Percentiles rank a stretch among this genome's conserved stretches.
phyloP scores from a whole-genome alignment of 371 early-diverging fungal species.

The Lichtheimia ornata region DNA sequence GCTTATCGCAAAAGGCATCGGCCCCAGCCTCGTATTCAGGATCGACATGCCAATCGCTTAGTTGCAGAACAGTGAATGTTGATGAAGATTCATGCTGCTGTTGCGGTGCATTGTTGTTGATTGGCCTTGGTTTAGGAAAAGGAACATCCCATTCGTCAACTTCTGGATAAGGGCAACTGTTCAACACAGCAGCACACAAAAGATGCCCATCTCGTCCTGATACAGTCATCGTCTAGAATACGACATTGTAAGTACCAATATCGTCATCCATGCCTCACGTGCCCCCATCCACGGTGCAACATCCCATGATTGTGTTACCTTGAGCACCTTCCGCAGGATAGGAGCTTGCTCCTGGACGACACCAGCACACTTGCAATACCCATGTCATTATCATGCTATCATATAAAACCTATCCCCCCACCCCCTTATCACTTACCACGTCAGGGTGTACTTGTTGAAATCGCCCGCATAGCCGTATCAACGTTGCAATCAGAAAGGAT shows the following conservation, averaged over 20 bases:
- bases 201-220: conserved; percentile 51
- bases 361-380: conserved; percentile 45
- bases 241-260: background rate
- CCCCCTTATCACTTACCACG: conserved; percentile 30
- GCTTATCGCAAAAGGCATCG: conserved; percentile 53
- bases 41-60: conserved; percentile 70
- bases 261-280: background rate
- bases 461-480: conserved; percentile 37
- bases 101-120: conserved; percentile 4
- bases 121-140: conserved; percentile 57
- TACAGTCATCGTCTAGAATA: conserved; percentile 45
- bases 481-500: conserved; percentile 24
- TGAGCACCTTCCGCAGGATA: conserved; percentile 40
- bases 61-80: conserved; percentile 54
- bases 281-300: too few species aligned
- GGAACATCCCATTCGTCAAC: conserved; percentile 38
- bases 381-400: background rate
- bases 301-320: conserved; percentile 16
- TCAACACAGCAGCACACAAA: conserved; percentile 41
- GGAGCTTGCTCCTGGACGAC: conserved; percentile 51
- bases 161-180: conserved; percentile 51
- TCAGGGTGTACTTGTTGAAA: conserved; percentile 31
- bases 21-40: conserved; percentile 53
- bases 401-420: background rate
- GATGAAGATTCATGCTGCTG: conserved; percentile 14